Evolutionary conservation across 2,329 filamentous ascomycete genomes (phyloP).

Genomic region (Paecilomyces fulvus): DNA sequence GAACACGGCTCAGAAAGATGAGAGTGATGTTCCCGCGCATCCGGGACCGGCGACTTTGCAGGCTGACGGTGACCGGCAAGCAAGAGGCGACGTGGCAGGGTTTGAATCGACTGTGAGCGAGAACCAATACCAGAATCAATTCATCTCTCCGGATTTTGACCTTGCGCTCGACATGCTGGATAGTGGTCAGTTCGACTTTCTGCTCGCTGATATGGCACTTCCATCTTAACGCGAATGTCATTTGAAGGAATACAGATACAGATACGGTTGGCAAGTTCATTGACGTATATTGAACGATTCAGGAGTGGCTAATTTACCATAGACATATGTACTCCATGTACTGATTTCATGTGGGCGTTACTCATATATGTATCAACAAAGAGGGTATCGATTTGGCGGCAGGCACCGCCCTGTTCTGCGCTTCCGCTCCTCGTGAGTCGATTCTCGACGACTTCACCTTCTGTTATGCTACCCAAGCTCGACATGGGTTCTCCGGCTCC

Average conservation of each 20-base stretch:
- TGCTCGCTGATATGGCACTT: not conserved
- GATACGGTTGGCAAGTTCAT: not conserved
- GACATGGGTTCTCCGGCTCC: not conserved
- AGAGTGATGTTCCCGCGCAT: not conserved
- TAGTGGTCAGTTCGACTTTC: not conserved
- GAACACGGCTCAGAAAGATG: slow-evolving; percentile 4
- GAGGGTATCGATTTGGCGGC: not conserved
- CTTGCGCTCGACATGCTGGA: not conserved
- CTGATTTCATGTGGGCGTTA: not conserved
- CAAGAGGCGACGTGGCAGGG: not conserved
- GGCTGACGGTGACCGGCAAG: not conserved
- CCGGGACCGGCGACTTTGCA: not conserved
- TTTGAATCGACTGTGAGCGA: not conserved
- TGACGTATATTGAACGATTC: not conserved
- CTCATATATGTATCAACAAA: not conserved
- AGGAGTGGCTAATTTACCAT: not conserved
- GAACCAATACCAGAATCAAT: not conserved
- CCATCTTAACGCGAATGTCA: not conserved
- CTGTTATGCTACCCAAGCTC: not conserved
- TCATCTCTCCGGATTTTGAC: not conserved
- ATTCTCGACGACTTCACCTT: not conserved
- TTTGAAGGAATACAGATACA: not conserved
- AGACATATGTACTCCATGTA: not conserved
- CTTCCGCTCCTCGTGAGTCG: not conserved
- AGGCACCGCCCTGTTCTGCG: not conserved